A percentile compares a stretch with the other conserved stretches of the same genome.
These are phyloP conservation scores for Atalantia buxifolia DNA, from an alignment of 345 rosid genomes.

Conservation along the genomic window DNA sequence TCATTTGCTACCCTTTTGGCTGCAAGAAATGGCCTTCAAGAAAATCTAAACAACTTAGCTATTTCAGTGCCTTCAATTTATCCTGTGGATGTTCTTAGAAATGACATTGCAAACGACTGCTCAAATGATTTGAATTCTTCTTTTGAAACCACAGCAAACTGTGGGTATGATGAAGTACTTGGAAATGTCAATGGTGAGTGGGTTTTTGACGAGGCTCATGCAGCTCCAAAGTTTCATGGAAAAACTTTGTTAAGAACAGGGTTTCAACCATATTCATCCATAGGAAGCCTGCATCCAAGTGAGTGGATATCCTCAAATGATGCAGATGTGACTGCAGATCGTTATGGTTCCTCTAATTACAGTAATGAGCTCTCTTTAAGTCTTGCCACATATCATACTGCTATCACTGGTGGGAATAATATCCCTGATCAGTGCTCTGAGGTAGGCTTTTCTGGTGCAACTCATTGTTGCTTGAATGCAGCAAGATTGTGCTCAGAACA, in stretches of 20 bases:
- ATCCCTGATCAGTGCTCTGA: slow-evolving; percentile 59
- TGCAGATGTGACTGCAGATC: slow-evolving; percentile 26
- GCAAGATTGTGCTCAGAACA: slow-evolving; percentile 48
- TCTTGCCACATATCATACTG: slow-evolving; percentile 55
- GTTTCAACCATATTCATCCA: slow-evolving; percentile 39
- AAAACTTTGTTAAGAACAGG: slow-evolving; percentile 31
- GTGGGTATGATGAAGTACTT: slow-evolving; percentile 29
- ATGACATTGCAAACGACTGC: slow-evolving; percentile 23
- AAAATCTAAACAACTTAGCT: slow-evolving; percentile 23
- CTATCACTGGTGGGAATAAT: slow-evolving; percentile 23
- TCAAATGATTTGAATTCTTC: slow-evolving; percentile 30
- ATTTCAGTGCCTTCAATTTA: slow-evolving; percentile 24
- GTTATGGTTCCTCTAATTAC: slow-evolving; percentile 28
- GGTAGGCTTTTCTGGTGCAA: slow-evolving; percentile 31
- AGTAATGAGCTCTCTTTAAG: slow-evolving; percentile 73
- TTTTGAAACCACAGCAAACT: slow-evolving; percentile 23
- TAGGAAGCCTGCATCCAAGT: slow-evolving; percentile 32
- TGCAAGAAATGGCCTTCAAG: slow-evolving; percentile 38
- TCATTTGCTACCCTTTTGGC: slow-evolving; percentile 30
- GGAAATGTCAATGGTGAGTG: slow-evolving; percentile 29
- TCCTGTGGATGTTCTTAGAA: slow-evolving; percentile 33
- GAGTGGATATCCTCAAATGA: slow-evolving; percentile 41
- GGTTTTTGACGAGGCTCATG: slow-evolving; percentile 30
- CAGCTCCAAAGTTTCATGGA: slow-evolving; percentile 31
- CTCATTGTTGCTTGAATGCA: slow-evolving; percentile 30